Percentiles rank a stretch among this genome's conserved stretches.
These are phyloP conservation scores for Ochetophila trinervis DNA, from an alignment of 306 rosid genomes.

Conservation along the genomic window DNA sequence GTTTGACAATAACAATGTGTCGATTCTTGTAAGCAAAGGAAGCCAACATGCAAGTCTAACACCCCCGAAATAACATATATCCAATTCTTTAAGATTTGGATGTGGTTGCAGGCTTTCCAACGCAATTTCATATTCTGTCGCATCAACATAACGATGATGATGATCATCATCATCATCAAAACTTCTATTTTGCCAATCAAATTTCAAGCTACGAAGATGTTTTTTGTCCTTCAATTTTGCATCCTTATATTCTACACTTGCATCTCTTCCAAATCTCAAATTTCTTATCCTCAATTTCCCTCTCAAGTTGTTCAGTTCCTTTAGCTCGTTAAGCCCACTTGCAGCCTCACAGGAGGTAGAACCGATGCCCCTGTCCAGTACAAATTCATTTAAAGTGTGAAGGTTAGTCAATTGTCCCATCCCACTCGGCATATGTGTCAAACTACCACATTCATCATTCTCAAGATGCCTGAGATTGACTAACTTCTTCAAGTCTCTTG, in stretches of 20 bases:
- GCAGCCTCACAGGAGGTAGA: not conserved
- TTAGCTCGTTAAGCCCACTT: not conserved
- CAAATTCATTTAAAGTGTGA: not conserved
- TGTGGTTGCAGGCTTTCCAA: conserved; percentile 7
- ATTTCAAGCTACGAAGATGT: not conserved
- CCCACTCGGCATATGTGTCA: conserved; percentile 1
- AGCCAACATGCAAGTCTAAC: conserved; percentile 13
- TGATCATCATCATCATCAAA: too few species aligned
- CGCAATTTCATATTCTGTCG: conserved; percentile 16
- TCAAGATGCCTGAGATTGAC: not conserved
- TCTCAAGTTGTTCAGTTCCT: not conserved
- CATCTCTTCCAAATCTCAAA: not conserved
- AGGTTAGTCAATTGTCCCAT: not conserved
- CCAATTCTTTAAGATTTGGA: not conserved
- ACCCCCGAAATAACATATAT: conserved; percentile 18
- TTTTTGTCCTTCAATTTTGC: not conserved
- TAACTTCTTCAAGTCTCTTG: not conserved
- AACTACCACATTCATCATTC: not conserved
- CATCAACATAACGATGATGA: too few species aligned
- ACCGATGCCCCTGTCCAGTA: not conserved
- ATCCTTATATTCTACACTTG: not conserved
- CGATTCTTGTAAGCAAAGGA: not conserved
- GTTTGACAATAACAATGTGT: rapidly evolving
- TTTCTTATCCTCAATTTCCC: not conserved
- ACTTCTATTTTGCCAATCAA: not conserved